phyloP scores from a whole-genome alignment of 306 rosid genomes.

The Pyrus communis region DNA sequence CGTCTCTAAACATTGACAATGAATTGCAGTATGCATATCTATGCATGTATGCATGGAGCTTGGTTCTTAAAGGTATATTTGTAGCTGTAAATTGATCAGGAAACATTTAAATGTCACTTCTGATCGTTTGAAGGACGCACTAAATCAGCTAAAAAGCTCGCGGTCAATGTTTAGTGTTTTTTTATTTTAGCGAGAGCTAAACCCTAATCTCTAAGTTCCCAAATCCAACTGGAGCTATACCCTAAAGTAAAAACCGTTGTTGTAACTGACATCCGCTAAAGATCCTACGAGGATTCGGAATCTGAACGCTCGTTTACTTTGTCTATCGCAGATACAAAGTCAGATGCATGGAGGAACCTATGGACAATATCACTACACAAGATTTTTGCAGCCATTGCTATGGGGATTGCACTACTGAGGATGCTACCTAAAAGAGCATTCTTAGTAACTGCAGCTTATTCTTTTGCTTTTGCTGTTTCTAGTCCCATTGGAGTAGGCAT shows the following conservation, averaged over 20 bases:
- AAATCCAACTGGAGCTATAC: not conserved
- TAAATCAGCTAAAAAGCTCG: not conserved
- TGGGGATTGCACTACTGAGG: slow-evolving; percentile 74
- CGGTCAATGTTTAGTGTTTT: not conserved
- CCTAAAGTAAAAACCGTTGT: not conserved
- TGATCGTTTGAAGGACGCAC: not conserved
- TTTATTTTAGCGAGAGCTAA: not conserved
- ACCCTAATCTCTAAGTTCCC: not conserved
- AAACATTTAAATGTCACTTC: not conserved
- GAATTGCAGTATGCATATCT: not conserved
- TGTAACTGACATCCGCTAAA: not conserved
- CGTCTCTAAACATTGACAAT: not conserved
- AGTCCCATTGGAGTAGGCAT: slow-evolving; percentile 76
- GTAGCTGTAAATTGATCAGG: not conserved
- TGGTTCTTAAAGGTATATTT: not conserved
- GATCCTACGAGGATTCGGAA: not conserved
- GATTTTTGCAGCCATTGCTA: slow-evolving; percentile 69
- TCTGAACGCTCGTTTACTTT: not conserved
- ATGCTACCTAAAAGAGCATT: slow-evolving; percentile 67
- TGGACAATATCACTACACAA: slow-evolving; percentile 85
- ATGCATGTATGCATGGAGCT: not conserved
- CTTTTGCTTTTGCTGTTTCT: slow-evolving; percentile 62
- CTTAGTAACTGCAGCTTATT: slow-evolving; percentile 32
- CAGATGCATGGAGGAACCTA: slow-evolving; percentile 73
- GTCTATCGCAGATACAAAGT: slow-evolving; percentile 29